These are phyloP conservation scores for Cyclanthera cordifolia DNA, from an alignment of 306 rosid genomes.

Conservation along the genomic window DNA sequence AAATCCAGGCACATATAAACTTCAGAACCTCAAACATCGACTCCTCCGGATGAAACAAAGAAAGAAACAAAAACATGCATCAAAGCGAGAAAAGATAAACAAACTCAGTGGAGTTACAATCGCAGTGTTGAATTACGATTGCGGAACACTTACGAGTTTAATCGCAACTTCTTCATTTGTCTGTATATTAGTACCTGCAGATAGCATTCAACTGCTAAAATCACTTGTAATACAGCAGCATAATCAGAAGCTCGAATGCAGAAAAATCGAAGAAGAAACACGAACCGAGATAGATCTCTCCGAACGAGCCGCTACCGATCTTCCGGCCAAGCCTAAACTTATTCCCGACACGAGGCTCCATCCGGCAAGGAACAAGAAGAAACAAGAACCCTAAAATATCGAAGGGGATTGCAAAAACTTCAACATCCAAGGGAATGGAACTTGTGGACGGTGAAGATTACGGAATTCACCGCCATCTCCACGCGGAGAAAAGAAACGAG, in stretches of 20 bases:
- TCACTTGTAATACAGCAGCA: neutral
- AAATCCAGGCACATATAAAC: too few species aligned
- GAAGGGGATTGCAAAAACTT: conserved; percentile 9
- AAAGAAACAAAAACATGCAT: too few species aligned
- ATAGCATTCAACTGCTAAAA: conserved; percentile 18
- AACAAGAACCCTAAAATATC: conserved; percentile 32
- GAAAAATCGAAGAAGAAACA: neutral
- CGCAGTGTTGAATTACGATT: conserved; percentile 8
- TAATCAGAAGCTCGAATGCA: too few species aligned
- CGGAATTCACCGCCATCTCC: conserved; percentile 3
- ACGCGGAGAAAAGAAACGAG: neutral
- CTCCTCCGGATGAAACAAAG: too few species aligned
- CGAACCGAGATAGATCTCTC: conserved; percentile 28
- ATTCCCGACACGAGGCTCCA: conserved; percentile 95
- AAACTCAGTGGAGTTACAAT: neutral
- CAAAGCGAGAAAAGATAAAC: neutral
- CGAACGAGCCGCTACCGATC: conserved; percentile 89
- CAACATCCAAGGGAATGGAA: conserved; percentile 1
- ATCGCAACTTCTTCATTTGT: conserved; percentile 94
- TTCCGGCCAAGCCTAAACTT: conserved; percentile 83
- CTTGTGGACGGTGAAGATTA: conserved; percentile 7
- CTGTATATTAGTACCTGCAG: conserved; percentile 77
- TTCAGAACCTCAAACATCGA: too few species aligned
- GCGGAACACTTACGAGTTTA: conserved; percentile 70
- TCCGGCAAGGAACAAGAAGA: conserved; percentile 22